Conservation (phyloP, 176 grass and related monocot genomes). For the Panicum miliaceum region DNA sequence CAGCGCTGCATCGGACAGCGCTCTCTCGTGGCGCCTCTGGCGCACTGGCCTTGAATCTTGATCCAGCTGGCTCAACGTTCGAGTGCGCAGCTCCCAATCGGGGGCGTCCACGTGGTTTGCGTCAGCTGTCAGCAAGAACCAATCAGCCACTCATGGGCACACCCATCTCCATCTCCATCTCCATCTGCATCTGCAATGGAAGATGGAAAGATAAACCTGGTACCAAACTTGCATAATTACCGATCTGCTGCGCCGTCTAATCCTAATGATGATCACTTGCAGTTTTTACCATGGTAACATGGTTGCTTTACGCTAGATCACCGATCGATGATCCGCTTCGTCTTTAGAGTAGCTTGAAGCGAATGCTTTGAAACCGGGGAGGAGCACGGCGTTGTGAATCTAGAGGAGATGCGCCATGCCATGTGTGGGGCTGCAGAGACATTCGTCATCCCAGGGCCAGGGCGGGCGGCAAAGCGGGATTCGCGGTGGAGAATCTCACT, state of each 20-base stretch:
- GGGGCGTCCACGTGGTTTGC: constrained; percentile 20
- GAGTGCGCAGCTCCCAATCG: neutral
- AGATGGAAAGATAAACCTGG: neutral
- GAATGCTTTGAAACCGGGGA: constrained; percentile 11
- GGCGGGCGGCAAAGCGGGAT: constrained; percentile 22
- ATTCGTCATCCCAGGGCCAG: constrained; percentile 38
- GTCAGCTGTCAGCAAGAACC: constrained; percentile 2
- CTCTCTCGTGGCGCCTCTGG: constrained; percentile 28
- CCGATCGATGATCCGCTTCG: neutral
- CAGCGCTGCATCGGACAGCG: constrained; percentile 19
- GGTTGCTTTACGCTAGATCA: constrained; percentile 5
- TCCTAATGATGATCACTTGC: constrained; percentile 12
- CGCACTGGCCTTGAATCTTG: neutral
- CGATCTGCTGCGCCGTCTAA: too few relatives aligned
- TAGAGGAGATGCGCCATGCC: constrained; percentile 11
- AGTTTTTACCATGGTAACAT: constrained; percentile 34
- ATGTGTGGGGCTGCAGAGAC: neutral
- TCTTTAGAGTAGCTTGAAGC: constrained; percentile 45
- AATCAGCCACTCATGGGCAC: constrained; percentile 4
- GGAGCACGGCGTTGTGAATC: neutral
- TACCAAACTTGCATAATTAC: constrained; percentile 3
- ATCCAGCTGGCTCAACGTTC: constrained; percentile 27
- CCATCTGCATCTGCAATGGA: too few relatives aligned
- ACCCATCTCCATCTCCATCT: neutral
- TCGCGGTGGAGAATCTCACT: constrained; percentile 45